Evolutionary conservation across 768 basidiomycete species (phyloP).

Genomic region (Psilocybe cubensis): DNA sequence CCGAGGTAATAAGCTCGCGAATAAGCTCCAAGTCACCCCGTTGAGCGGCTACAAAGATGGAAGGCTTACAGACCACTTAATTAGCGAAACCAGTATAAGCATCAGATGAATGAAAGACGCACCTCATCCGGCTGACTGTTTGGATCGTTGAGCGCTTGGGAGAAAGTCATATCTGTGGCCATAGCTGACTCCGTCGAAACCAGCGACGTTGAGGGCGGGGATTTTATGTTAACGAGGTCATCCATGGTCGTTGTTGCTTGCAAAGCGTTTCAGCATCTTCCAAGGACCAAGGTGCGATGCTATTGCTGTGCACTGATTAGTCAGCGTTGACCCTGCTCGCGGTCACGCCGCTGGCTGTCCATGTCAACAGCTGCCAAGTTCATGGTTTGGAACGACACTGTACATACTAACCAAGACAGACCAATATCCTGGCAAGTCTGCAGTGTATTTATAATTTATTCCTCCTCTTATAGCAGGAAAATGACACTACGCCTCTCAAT

Average conservation of each 20-base stretch:
- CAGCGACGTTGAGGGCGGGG: constrained; percentile 51
- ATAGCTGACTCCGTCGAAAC: constrained; percentile 50
- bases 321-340: background rate
- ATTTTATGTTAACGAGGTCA: constrained; percentile 46
- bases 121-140: constrained; percentile 42
- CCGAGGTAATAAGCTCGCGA: constrained; percentile 69
- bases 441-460: too few relatives aligned
- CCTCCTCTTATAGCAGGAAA: too few relatives aligned
- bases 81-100: constrained; percentile 2
- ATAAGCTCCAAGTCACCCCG: constrained; percentile 77
- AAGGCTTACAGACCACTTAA: constrained; percentile 39
- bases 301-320: constrained; percentile 1
- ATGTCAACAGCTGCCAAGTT: too few relatives aligned
- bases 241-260: constrained; percentile 21
- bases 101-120: constrained; percentile 17
- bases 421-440: too few relatives aligned
- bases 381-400: too few relatives aligned
- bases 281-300: background rate
- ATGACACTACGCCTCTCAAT: too few relatives aligned
- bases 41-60: constrained; percentile 86
- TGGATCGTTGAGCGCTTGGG: constrained; percentile 42
- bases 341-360: too few relatives aligned
- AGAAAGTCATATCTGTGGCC: constrained; percentile 49
- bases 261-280: constrained; percentile 11
- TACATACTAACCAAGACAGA: too few relatives aligned